Percentiles rank a stretch among this genome's conserved stretches.
phyloP scores from a whole-genome alignment of 176 grass and related monocot species.

The Aegilops longissima region DNA sequence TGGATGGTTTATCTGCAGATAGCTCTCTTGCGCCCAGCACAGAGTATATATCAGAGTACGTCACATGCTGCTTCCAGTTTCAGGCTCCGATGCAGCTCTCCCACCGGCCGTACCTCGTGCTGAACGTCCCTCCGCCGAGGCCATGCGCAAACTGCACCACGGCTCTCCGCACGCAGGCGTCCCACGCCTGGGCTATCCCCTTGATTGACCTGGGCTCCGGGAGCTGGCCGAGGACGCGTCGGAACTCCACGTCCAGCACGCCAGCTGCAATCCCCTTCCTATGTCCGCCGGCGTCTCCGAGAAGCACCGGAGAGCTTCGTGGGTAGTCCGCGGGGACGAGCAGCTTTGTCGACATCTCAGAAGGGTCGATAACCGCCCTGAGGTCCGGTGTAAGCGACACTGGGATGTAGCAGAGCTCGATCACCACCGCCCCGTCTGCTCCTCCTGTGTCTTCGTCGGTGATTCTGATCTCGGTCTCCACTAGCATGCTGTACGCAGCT shows the following conservation, averaged over 20 bases:
- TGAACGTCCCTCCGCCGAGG: constrained; percentile 6
- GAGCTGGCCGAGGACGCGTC: not conserved
- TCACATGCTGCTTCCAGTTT: not conserved
- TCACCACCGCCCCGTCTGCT: not conserved
- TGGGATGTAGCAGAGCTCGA: constrained; percentile 7
- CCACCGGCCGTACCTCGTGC: constrained; percentile 6
- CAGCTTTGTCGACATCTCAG: not conserved
- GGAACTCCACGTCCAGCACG: not conserved
- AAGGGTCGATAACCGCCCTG: not conserved
- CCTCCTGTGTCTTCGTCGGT: not conserved
- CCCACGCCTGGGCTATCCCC: constrained; percentile 14
- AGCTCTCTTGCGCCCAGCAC: not conserved
- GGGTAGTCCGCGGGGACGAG: constrained; percentile 31
- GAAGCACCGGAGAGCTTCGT: constrained; percentile 15
- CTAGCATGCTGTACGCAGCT: not conserved
- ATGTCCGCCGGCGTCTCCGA: not conserved
- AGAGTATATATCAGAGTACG: too few species aligned
- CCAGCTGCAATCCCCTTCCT: not conserved
- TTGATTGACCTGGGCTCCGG: not conserved
- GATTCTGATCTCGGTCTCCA: constrained; percentile 22
- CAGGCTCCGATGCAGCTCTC: not conserved
- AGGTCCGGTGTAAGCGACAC: not conserved
- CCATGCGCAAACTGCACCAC: not conserved
- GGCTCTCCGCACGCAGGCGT: not conserved
- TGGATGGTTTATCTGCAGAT: too few species aligned